Conservation (phyloP, 1,139 yeast genomes). For the Yamadazyma sp. region DNA sequence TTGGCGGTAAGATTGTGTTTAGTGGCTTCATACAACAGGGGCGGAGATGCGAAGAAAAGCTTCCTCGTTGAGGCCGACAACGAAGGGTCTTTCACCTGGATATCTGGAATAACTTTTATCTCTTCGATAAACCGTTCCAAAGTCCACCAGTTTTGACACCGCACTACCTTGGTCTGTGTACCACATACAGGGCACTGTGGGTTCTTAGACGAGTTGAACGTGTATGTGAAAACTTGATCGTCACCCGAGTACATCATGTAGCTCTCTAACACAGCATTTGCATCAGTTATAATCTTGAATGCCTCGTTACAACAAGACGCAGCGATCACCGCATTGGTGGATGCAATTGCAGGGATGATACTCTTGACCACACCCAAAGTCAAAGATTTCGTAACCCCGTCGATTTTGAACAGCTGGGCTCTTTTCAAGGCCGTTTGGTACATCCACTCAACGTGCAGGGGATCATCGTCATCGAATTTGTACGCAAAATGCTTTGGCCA, state of each 20-base stretch:
- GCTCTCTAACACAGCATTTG: conserved; percentile 69
- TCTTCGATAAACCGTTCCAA: conserved; percentile 51
- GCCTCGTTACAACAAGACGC: conserved; percentile 91
- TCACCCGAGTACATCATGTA: conserved; percentile 88
- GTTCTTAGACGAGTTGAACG: conserved; percentile 62
- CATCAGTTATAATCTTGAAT: conserved; percentile 69
- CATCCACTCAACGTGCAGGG: conserved; percentile 69
- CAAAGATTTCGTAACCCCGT: conserved; percentile 68
- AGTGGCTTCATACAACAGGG: conserved; percentile 49
- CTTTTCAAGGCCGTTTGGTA: conserved; percentile 54
- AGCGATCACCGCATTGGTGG: conserved; percentile 91
- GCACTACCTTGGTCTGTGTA: conserved; percentile 31
- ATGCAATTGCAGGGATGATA: conserved; percentile 91
- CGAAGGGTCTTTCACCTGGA: conserved; percentile 52
- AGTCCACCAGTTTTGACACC: conserved; percentile 41
- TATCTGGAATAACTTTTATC: conserved; percentile 28
- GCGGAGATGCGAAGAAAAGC: conserved; percentile 55
- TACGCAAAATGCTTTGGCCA: conserved; percentile 62
- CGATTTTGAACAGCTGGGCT: conserved; percentile 65
- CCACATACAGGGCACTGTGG: conserved; percentile 79
- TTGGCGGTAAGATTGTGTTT: conserved; percentile 42
- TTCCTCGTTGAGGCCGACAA: conserved; percentile 41
- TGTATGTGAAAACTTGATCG: conserved; percentile 71
- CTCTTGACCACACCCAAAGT: conserved; percentile 89
- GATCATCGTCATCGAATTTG: conserved; percentile 65